These are phyloP conservation scores for Strobilomyces dryophilus DNA, from an alignment of 768 basidiomycete species.

Conservation along the genomic window DNA sequence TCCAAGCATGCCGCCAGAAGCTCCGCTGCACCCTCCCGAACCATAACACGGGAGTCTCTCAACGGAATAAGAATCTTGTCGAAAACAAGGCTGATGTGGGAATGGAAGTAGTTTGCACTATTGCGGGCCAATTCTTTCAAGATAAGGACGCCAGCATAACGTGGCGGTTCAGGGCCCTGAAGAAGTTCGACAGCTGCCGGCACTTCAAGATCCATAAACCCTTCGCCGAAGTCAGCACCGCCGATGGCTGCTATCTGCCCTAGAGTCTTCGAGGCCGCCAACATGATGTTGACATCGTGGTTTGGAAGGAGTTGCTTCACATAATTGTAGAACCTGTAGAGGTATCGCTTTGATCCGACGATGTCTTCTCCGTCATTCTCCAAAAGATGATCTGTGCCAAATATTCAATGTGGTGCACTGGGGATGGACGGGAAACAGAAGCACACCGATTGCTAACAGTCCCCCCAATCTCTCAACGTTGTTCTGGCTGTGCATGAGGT, in stretches of 20 bases:
- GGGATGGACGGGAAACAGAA: background rate
- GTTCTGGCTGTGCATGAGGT: slow-evolving; percentile 78
- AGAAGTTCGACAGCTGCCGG: slow-evolving; percentile 78
- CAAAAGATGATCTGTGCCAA: slow-evolving; percentile 59
- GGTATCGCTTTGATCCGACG: slow-evolving; percentile 73
- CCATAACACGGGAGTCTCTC: slow-evolving; percentile 83
- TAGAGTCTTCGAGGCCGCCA: slow-evolving; percentile 87
- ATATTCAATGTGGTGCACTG: slow-evolving; percentile 6
- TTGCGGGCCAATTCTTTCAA: slow-evolving; percentile 90
- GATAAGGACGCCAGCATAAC: slow-evolving; percentile 92
- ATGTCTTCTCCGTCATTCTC: slow-evolving; percentile 76
- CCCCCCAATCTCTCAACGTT: slow-evolving; percentile 81
- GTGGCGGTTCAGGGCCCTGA: slow-evolving; percentile 71
- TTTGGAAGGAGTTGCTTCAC: slow-evolving; percentile 90
- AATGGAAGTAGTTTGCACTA: slow-evolving; percentile 82
- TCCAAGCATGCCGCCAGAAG: slow-evolving; percentile 90
- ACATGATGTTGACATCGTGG: slow-evolving; percentile 90
- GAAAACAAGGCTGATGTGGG: slow-evolving; percentile 82
- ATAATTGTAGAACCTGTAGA: slow-evolving; percentile 89
- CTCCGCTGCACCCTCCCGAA: slow-evolving; percentile 90
- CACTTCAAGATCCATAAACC: slow-evolving; percentile 88
- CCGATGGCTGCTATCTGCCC: slow-evolving; percentile 84
- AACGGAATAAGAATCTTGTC: slow-evolving; percentile 91
- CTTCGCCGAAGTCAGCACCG: slow-evolving; percentile 78
- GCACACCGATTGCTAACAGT: slow-evolving; percentile 78